Base-by-base conservation (phyloP, 805 yeast species). In the Yamadazyma endophytica region DNA sequence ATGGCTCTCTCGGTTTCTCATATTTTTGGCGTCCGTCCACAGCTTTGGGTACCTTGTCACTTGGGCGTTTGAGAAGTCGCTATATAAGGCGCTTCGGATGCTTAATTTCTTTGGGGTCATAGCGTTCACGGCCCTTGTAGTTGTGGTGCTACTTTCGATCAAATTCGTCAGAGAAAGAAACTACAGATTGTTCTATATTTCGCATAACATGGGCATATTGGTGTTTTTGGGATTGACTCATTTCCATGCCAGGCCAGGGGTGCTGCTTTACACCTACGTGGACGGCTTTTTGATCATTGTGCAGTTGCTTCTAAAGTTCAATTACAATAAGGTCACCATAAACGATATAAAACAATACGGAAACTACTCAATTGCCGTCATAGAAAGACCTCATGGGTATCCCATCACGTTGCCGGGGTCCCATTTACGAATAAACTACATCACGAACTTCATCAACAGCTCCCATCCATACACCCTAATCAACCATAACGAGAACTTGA, bases 181-280 rank as follows among this genome's bases (percentile, higher is more conserved):
- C 32, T 84, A 83, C 50, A 55, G 55, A 13, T 37, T 57, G 1
- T 83, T 84, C 46, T 82, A 78, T 48, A 28, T 74, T 2, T 39
- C 67, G 13, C 94, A 83, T 50, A 70, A 76, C 32, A 21, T 73
- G 4, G 61, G 75, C 2, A 65, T 75, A 6, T 58, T 74, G 55
- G 18, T 57, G 1, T 62, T 71, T 33, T 53, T 79, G 4, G 42
- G 64, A 1, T 42, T 75, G 15, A 64, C 75, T 4, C 62, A 67
- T 1, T 58, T 71, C 31, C 94, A 83, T 54, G 84, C 92, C 1
- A 68, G 90, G 38, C 90, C 90, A 0, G 78, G 79, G 1, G 83
- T 81, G 1, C 44, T 31, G 3, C 6, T 14, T 6, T 22, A 44
- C 7, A 36, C 54, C 3, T 19, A 40, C 3, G n/a, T 58, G 5